Conservation (phyloP, 768 basidiomycete genomes). For the Ramaria sp. region DNA sequence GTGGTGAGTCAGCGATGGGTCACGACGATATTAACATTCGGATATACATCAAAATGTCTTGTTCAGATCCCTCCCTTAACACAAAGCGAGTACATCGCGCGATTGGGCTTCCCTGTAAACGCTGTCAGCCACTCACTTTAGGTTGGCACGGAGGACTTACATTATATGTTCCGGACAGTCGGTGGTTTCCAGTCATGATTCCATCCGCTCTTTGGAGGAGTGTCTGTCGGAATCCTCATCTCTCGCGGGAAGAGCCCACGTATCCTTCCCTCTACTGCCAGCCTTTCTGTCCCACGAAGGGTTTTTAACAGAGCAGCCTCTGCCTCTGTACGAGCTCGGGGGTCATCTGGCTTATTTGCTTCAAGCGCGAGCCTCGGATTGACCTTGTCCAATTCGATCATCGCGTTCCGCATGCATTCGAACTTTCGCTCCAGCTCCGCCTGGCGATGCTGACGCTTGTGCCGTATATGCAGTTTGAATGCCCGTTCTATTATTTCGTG, state of each 20-base stretch:
- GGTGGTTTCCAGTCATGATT: conserved; percentile 76
- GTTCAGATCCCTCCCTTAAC: no score
- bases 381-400: conserved; percentile 64
- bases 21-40: no score
- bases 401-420: conserved; percentile 70
- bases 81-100: no score
- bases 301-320: conserved; percentile 53
- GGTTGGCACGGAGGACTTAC: not conserved
- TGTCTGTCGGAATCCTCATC: conserved; percentile 76
- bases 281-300: conserved; percentile 54
- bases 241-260: conserved; percentile 84
- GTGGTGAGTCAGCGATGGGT: no score
- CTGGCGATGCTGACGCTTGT: conserved; percentile 57
- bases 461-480: conserved; percentile 74
- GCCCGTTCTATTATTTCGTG: conserved; percentile 90
- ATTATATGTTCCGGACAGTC: conserved; percentile 20
- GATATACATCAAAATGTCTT: no score
- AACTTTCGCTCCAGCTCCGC: conserved; percentile 69
- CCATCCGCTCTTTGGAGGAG: conserved; percentile 74
- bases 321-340: conserved; percentile 43
- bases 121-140: not conserved
- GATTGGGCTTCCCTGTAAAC: not conserved
- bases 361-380: conserved; percentile 54
- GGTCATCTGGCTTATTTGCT: conserved; percentile 67
- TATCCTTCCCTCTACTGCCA: conserved; percentile 48